A percentile compares a stretch with the other conserved stretches of the same genome.
Evolutionary conservation across 345 rosid species (phyloP).

Genomic region (Eucalyptus cloeziana): DNA sequence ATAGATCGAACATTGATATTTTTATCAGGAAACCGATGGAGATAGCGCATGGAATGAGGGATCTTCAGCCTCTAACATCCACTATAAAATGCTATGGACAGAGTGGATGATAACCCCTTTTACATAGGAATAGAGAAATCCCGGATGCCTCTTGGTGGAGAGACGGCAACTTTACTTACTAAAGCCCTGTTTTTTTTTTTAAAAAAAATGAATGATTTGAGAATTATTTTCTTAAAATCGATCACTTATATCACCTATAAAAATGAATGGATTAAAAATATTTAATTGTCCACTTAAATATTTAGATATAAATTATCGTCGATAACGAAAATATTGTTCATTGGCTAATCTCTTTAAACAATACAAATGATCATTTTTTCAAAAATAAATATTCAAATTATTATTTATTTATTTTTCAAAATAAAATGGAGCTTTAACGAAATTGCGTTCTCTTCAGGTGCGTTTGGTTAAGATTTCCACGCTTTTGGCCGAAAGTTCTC

Average conservation of each 20-base stretch:
- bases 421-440: background rate
- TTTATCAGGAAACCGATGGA: background rate
- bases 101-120: background rate
- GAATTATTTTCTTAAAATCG: background rate
- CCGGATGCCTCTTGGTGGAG: background rate
- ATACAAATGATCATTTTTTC: rapidly evolving
- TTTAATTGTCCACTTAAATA: background rate
- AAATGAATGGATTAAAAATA: background rate
- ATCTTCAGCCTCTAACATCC: background rate
- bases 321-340: background rate
- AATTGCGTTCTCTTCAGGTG: background rate
- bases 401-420: background rate
- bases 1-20: background rate
- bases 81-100: background rate
- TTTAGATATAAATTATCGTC: background rate
- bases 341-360: background rate
- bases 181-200: background rate
- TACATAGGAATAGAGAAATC: background rate
- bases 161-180: background rate
- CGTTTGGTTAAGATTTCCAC: too few relatives aligned
- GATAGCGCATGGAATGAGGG: background rate
- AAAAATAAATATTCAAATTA: background rate
- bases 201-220: background rate
- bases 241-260: background rate
- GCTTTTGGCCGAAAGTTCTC: too few relatives aligned